These are phyloP conservation scores for Actinomortierella wolfii DNA, from an alignment of 371 early-diverging fungal species.

Conservation along the genomic window DNA sequence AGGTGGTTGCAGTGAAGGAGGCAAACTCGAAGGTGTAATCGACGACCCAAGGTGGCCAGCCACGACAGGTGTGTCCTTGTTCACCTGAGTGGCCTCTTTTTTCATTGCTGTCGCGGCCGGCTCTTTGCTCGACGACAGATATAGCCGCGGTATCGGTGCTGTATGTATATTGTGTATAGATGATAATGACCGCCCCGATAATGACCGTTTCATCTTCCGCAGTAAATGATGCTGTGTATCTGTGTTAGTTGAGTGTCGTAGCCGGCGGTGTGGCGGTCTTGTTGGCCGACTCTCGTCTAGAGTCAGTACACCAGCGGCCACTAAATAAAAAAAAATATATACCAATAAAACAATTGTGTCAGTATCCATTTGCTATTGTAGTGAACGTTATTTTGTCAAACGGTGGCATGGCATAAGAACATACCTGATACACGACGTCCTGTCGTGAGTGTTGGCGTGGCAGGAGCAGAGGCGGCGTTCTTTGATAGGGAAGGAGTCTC, in stretches of 20 bases:
- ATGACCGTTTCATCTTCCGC: conserved; percentile 40
- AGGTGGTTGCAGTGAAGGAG: conserved; percentile 4
- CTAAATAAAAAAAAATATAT: conserved; percentile 5
- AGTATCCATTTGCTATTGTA: no score
- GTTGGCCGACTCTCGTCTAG: conserved; percentile 28
- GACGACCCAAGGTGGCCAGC: no score
- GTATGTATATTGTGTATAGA: conserved; percentile 19
- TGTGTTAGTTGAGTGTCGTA: conserved; percentile 24
- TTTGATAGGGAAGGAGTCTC: conserved; percentile 11
- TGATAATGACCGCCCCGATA: conserved; percentile 29
- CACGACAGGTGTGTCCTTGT: no score
- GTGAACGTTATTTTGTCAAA: no score
- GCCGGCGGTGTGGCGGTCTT: conserved; percentile 15
- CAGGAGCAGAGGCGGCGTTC: no score
- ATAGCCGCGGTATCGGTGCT: no score
- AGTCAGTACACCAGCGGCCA: conserved; percentile 38
- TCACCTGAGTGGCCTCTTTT: no score
- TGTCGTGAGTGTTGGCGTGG: no score
- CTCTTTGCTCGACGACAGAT: no score
- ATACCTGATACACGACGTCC: no score
- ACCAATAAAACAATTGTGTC: conserved; percentile 2
- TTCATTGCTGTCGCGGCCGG: no score
- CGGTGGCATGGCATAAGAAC: no score
- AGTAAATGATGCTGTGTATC: conserved; percentile 25
- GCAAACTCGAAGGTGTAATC: background rate